These are phyloP conservation scores for Musa beccarii DNA, from an alignment of 176 grass and related monocot species.

Conservation along the genomic window DNA sequence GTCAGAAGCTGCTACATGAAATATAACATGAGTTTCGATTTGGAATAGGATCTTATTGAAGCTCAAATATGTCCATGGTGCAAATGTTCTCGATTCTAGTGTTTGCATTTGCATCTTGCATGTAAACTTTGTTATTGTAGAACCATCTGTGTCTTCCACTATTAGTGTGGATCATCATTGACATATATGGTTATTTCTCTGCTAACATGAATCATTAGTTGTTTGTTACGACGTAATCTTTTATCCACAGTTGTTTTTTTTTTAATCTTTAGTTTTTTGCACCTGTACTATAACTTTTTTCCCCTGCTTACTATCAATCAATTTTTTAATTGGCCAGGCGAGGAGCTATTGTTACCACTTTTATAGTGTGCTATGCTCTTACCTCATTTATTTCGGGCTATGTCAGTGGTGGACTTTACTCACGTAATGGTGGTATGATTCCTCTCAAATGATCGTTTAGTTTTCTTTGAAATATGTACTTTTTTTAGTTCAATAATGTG, in stretches of 20 bases:
- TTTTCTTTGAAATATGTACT: neutral
- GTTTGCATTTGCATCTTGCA: neutral
- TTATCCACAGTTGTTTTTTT: slow-evolving; percentile 4
- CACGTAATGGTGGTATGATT: slow-evolving; percentile 64
- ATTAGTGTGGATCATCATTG: neutral
- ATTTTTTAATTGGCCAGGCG: slow-evolving; percentile 34
- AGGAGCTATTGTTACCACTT: slow-evolving; percentile 79
- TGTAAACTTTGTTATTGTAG: neutral
- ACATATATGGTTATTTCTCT: neutral
- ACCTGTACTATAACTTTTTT: neutral
- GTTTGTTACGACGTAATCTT: neutral
- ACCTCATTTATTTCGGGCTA: slow-evolving; percentile 97
- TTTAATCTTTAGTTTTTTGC: neutral
- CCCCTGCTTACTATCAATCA: neutral
- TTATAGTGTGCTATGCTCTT: slow-evolving; percentile 92
- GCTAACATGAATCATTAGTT: neutral
- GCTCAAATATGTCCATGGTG: too few relatives aligned
- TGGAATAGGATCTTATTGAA: too few relatives aligned
- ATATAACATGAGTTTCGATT: too few relatives aligned
- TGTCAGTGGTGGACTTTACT: slow-evolving; percentile 62
- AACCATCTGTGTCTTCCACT: neutral
- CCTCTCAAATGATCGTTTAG: slow-evolving; percentile 10
- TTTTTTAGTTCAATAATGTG: neutral
- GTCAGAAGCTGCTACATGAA: too few relatives aligned
- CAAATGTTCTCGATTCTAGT: too few relatives aligned